Percentiles rank a stretch among this genome's conserved stretches.
Conservation (phyloP, 169 alveolate genomes). For the Plasmodium falciparum region DNA sequence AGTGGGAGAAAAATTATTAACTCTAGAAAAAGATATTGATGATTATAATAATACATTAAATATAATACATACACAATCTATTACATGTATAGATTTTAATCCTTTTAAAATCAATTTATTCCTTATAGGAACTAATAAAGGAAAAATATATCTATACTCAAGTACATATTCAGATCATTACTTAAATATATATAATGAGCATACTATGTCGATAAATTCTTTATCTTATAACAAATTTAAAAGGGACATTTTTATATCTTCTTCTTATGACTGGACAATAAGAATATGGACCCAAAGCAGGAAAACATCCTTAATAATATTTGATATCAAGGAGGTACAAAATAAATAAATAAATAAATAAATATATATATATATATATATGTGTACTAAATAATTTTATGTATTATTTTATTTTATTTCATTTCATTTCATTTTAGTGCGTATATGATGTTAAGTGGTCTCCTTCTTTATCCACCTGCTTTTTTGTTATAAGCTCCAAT, state of each 20-base stretch:
- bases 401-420: too few relatives aligned
- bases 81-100: constrained; percentile 72
- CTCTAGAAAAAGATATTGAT: constrained; percentile 33
- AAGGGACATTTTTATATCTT: constrained; percentile 33
- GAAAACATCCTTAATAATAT: constrained; percentile 11
- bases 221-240: constrained; percentile 48
- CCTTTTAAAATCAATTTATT: constrained; percentile 59
- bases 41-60: constrained; percentile 27
- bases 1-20: constrained; percentile 59
- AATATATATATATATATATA: neutral
- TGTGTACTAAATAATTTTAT: too few relatives aligned
- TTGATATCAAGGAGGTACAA: constrained; percentile 70
- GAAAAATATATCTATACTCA: constrained; percentile 68
- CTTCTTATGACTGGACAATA: constrained; percentile 74
- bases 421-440: constrained; percentile 12
- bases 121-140: constrained; percentile 66
- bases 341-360: neutral
- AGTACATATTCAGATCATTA: constrained; percentile 67
- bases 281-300: constrained; percentile 63
- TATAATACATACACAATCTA: constrained; percentile 59
- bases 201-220: constrained; percentile 56
- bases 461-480: constrained; percentile 59
- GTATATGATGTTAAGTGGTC: constrained; percentile 67
- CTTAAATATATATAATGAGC: constrained; percentile 30
- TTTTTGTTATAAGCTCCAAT: constrained; percentile 62